These are phyloP conservation scores for Perilla frutescens DNA, from an alignment of 257 asterid genomes.

Conservation along the genomic window DNA sequence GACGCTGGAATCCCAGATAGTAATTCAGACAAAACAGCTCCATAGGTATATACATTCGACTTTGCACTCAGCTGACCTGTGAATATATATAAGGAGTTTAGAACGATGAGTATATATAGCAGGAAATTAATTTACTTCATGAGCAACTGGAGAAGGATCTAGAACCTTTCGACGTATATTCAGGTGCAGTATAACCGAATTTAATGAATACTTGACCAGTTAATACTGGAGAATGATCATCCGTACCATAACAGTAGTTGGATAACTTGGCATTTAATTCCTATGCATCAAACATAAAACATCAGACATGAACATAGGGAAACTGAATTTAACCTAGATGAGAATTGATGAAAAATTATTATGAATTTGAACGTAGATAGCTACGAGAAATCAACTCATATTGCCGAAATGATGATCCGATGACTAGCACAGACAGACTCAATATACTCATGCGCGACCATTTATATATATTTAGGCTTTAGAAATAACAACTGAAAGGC, in stretches of 20 bases:
- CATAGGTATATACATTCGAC: constrained; percentile 25
- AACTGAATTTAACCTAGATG: neutral
- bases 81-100: no score
- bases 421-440: neutral
- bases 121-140: neutral
- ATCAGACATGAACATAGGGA: neutral
- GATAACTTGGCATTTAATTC: constrained; percentile 31
- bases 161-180: constrained; percentile 27
- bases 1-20: constrained; percentile 15
- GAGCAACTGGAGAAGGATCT: neutral
- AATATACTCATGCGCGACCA: neutral
- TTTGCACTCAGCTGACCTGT: constrained; percentile 24
- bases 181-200: constrained; percentile 30
- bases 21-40: constrained; percentile 26
- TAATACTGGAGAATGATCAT: constrained; percentile 17
- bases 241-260: constrained; percentile 28
- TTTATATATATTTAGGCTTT: neutral
- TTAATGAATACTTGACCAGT: neutral
- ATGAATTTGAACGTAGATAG: neutral
- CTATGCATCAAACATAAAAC: constrained; percentile 21
- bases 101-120: no score
- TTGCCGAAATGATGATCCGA: neutral
- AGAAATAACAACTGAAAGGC: no score
- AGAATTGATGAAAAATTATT: neutral
- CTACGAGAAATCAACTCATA: neutral